Conservation (phyloP, 1,139 yeast species). For the Hemisphaericaspora lyxosophila region DNA sequence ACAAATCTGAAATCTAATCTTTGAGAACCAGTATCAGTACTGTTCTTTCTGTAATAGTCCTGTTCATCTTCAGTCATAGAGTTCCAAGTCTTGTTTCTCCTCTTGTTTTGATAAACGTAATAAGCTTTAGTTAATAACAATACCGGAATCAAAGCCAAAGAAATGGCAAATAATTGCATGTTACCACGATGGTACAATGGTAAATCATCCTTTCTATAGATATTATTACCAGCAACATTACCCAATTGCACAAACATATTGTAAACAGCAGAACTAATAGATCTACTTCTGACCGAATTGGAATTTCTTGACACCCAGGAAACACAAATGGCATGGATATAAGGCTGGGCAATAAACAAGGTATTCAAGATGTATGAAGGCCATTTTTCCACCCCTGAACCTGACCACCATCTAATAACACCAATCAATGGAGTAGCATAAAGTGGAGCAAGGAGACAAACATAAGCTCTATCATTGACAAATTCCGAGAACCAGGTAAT, state of each 20-base stretch:
- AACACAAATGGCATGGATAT: slow-evolving; percentile 53
- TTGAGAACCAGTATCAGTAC: slow-evolving; percentile 53
- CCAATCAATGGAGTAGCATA: slow-evolving; percentile 40
- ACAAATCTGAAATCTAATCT: slow-evolving; percentile 52
- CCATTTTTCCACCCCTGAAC: slow-evolving; percentile 48
- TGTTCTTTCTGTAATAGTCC: slow-evolving; percentile 39
- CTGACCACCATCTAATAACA: slow-evolving; percentile 51
- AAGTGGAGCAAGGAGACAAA: slow-evolving; percentile 35
- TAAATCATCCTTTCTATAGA: slow-evolving; percentile 56
- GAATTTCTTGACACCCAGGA: slow-evolving; percentile 64
- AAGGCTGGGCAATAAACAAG: slow-evolving; percentile 49
- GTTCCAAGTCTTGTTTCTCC: slow-evolving; percentile 47
- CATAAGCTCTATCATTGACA: slow-evolving; percentile 34
- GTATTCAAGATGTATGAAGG: slow-evolving; percentile 52
- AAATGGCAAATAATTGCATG: slow-evolving; percentile 19
- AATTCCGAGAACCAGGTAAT: slow-evolving; percentile 43
- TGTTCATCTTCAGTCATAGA: slow-evolving; percentile 47
- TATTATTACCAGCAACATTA: slow-evolving; percentile 49
- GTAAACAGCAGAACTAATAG: slow-evolving; percentile 49
- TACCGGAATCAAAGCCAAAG: slow-evolving; percentile 20
- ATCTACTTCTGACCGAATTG: slow-evolving; percentile 57
- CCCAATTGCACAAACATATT: slow-evolving; percentile 64
- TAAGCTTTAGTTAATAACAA: slow-evolving; percentile 30
- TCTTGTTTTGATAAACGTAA: slow-evolving; percentile 48
- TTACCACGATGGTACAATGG: slow-evolving; percentile 63